Evolutionary conservation across 805 yeast genomes (phyloP), one percentile per base, ranked within the genome.

Genomic region (Cyberlindnera nakhonratchasimensis): DNA sequence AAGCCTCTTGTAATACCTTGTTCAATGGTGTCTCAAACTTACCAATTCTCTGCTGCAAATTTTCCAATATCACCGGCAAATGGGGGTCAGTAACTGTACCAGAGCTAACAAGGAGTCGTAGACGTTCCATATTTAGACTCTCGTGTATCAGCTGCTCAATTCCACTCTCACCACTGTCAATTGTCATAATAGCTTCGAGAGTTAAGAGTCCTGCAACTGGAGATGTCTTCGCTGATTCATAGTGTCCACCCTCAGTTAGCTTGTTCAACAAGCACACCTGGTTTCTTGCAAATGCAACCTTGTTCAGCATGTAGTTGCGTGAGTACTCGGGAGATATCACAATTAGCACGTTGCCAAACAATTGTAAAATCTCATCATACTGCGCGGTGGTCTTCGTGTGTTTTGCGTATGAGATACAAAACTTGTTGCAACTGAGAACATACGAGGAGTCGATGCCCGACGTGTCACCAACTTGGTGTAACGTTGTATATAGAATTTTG

Each of bases 131-230:
- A 29, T 52, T 18, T 6, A 58, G 29, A 17, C 48, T 40, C 2
- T 45, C 43, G 19, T 37, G 35, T 7, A 58, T 44, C n/a, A 46
- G 39, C 10, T 41, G 34, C 19, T 40, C 49, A 8, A 55, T 46
- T 14, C 46, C 52, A 18, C 40, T 30, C 62, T 71, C 52, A 50
- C 72, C 52, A 56, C 71, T 52, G 54, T 72, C 61, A 22, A 56
- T 50, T 6, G 57, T 47, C 6, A 58, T 33, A 2, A 56, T 29
- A 0, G 53, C 38, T 23, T 42, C 46, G 12, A 56, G 35, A 0
- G 57, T 46, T 2, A 55, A 29, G 7, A 58, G 26, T 8, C 48
- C 45, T 5, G 54, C 40, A 7, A 40, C 45, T 1, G 54, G 51
- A 2, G 54, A 32, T 11, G 37, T 23, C 14, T 29, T 23, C 14